Conservation (phyloP, 768 basidiomycete genomes). For the Lactifluus volemus region DNA sequence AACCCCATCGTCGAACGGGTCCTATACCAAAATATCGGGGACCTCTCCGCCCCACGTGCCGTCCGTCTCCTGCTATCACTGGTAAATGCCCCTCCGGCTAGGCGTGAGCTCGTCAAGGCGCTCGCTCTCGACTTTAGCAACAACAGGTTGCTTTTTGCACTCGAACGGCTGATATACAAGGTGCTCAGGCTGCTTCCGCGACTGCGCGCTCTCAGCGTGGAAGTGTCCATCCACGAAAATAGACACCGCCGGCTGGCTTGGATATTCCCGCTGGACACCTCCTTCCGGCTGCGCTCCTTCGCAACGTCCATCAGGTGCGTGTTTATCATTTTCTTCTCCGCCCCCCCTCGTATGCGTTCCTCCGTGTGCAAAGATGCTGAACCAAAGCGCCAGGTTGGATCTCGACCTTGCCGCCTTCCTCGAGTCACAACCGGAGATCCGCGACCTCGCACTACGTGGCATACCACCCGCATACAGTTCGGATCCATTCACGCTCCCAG, state of each 20-base stretch:
- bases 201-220: constrained; percentile 40
- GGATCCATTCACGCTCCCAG: constrained; percentile 27
- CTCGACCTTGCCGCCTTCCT: constrained; percentile 41
- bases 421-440: constrained; percentile 38
- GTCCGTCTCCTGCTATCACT: constrained; percentile 36
- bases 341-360: background rate
- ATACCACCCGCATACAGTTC: constrained; percentile 33
- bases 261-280: constrained; percentile 37
- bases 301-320: constrained; percentile 49
- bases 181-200: constrained; percentile 32
- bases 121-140: constrained; percentile 38
- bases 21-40: constrained; percentile 32
- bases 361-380: background rate
- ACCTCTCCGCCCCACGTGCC: constrained; percentile 26
- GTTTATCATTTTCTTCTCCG: background rate
- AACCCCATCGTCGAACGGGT: constrained; percentile 26
- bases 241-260: constrained; percentile 28
- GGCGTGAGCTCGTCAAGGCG: constrained; percentile 32
- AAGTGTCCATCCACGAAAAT: constrained; percentile 27
- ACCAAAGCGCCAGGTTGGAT: constrained; percentile 21
- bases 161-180: constrained; percentile 41
- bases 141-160: constrained; percentile 35
- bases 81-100: constrained; percentile 29
- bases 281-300: constrained; percentile 38
- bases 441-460: constrained; percentile 48